A percentile compares a stretch with the other conserved stretches of the same genome.
Conservation (phyloP, 2,329 filamentous ascomycete genomes). For the Sclerotinia borealis region DNA sequence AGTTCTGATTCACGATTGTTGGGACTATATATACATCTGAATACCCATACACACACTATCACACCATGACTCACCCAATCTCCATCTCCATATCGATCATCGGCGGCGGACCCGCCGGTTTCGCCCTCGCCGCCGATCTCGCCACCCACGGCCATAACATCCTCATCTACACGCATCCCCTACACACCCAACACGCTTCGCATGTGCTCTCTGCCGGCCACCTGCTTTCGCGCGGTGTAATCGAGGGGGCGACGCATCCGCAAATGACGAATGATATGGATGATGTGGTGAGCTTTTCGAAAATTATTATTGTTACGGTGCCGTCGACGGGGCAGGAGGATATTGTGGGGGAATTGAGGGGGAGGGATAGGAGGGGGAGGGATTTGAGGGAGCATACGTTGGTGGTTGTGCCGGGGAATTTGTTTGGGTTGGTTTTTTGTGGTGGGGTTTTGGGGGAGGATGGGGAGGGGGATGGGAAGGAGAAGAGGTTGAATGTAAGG, state of each 20-base stretch:
- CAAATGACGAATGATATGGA: constrained; percentile 11
- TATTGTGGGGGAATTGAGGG: constrained; percentile 6
- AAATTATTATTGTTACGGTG: constrained; percentile 14
- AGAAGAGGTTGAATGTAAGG: background rate
- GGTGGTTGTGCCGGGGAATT: background rate
- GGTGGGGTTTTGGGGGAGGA: too few species aligned
- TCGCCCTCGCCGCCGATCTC: constrained; percentile 16
- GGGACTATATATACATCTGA: too few species aligned
- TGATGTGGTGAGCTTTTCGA: constrained; percentile 11
- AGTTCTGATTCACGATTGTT: too few species aligned
- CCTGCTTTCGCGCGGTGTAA: constrained; percentile 1
- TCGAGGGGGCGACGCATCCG: background rate
- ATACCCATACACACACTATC: too few species aligned
- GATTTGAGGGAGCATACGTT: background rate
- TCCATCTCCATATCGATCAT: constrained; percentile 12
- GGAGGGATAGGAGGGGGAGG: too few species aligned
- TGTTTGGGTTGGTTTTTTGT: background rate
- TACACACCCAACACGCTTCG: constrained; percentile 9
- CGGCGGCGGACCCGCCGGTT: constrained; percentile 14
- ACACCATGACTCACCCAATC: background rate
- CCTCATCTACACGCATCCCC: constrained; percentile 15
- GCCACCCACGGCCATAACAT: constrained; percentile 7
- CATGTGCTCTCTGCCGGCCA: constrained; percentile 1
- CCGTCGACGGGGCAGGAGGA: constrained; percentile 16
- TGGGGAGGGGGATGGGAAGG: too few species aligned